Evolutionary conservation across 371 early-diverging fungal genomes (phyloP).

Genomic region (Apophysomyces sp.): DNA sequence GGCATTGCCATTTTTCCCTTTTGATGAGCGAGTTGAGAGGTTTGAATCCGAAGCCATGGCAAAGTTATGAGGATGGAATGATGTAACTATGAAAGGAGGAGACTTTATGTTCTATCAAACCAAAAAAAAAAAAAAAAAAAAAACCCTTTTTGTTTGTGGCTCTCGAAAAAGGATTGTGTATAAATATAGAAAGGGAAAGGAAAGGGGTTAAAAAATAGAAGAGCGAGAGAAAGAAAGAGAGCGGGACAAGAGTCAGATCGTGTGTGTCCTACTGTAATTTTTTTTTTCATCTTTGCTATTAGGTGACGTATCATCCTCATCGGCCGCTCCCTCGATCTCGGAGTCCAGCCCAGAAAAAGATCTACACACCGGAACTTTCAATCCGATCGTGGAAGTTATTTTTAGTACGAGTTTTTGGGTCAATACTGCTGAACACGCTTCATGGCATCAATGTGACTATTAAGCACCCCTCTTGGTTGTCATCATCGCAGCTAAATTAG

Average conservation of each 20-base stretch:
- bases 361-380: background rate
- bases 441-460: too few species aligned
- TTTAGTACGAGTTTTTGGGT: background rate
- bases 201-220: background rate
- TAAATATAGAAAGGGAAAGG: background rate
- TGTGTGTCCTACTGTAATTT: background rate
- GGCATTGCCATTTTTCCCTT: background rate
- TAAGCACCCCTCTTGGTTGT: too few species aligned
- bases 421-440: too few species aligned
- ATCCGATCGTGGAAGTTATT: background rate
- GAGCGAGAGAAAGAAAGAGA: background rate
- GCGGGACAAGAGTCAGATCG: background rate
- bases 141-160: background rate
- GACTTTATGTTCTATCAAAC: constrained; percentile 1
- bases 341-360: background rate
- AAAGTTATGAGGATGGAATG: background rate
- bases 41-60: constrained; percentile 19
- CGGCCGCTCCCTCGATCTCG: background rate
- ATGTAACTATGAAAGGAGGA: background rate
- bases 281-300: background rate
- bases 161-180: background rate
- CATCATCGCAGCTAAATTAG: too few species aligned
- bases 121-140: background rate
- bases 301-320: background rate
- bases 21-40: constrained; percentile 9